Percentiles rank a stretch among this genome's conserved stretches.
phyloP scores from a whole-genome alignment of 2,329 filamentous ascomycete genomes.

The Colletotrichum zoysiae region DNA sequence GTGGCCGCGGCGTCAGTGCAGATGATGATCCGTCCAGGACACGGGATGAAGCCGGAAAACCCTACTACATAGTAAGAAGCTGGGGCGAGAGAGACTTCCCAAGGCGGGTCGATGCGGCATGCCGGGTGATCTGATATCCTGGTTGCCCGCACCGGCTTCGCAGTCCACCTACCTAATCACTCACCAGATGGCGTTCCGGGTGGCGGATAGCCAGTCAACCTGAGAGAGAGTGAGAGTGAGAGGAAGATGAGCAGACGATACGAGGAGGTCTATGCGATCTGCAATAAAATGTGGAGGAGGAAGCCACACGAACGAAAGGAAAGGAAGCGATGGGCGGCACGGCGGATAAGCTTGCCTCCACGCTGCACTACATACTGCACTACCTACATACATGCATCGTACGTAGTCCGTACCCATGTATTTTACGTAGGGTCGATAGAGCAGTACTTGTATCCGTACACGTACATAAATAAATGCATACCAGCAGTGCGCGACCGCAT shows the following conservation, averaged over 20 bases:
- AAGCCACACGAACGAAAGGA: background rate
- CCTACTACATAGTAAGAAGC: background rate
- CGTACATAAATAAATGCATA: too few relatives aligned
- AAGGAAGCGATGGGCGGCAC: background rate
- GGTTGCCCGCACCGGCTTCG: slow-evolving; percentile 35
- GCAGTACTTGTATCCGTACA: too few relatives aligned
- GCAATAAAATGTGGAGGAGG: slow-evolving; percentile 12
- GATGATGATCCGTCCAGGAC: slow-evolving; percentile 15
- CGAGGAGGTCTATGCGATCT: slow-evolving; percentile 19
- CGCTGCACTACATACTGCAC: too few relatives aligned
- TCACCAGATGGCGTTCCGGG: slow-evolving; percentile 8
- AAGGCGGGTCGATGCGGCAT: slow-evolving; percentile 28
- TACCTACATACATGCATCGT: too few relatives aligned
- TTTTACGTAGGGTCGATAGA: too few relatives aligned
- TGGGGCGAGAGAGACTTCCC: slow-evolving; percentile 20
- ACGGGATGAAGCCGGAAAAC: slow-evolving; percentile 15
- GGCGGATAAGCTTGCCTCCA: background rate
- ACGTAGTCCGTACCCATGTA: too few relatives aligned
- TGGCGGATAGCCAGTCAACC: slow-evolving; percentile 25
- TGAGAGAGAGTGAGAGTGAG: background rate
- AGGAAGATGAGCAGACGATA: background rate
- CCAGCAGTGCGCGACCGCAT: background rate
- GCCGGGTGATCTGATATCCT: slow-evolving; percentile 27
- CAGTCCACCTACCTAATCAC: slow-evolving; percentile 1
- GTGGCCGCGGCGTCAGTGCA: slow-evolving; percentile 2